Percentiles rank a stretch among this genome's conserved stretches.
phyloP scores from a whole-genome alignment of 257 asterid genomes.

The Solanum gandarillasii region DNA sequence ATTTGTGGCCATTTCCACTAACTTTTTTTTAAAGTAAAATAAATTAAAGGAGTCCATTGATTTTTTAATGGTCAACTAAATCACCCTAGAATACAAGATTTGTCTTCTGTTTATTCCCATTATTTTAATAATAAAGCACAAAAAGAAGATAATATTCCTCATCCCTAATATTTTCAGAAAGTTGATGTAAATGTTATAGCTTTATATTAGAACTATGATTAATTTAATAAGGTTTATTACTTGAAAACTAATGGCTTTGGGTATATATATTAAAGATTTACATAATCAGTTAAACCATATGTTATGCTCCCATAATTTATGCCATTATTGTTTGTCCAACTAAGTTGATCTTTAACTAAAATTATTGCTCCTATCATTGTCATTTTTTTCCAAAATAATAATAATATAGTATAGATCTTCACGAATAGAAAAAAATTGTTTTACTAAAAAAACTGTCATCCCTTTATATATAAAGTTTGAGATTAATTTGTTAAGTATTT shows the following conservation, averaged over 20 bases:
- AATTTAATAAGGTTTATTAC: not conserved
- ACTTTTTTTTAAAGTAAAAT: not conserved
- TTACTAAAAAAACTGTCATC: not conserved
- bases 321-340: not conserved
- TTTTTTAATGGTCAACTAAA: conserved; percentile 2
- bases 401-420: not conserved
- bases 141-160: not conserved
- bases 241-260: not conserved
- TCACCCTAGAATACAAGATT: not conserved
- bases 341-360: not conserved
- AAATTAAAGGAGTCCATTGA: not conserved
- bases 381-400: not conserved
- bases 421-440: not conserved
- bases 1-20: conserved; percentile 6
- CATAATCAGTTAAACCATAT: no score
- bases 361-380: not conserved
- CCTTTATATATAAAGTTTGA: not conserved
- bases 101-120: not conserved
- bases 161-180: not conserved
- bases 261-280: no score
- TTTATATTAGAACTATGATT: not conserved
- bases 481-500: not conserved
- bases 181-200: not conserved
- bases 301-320: not conserved
- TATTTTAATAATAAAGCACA: not conserved